Evolutionary conservation across 2,329 filamentous ascomycete species (phyloP), one percentile per base, ranked within the genome.

Genomic region (Trichophyton benhamiae): DNA sequence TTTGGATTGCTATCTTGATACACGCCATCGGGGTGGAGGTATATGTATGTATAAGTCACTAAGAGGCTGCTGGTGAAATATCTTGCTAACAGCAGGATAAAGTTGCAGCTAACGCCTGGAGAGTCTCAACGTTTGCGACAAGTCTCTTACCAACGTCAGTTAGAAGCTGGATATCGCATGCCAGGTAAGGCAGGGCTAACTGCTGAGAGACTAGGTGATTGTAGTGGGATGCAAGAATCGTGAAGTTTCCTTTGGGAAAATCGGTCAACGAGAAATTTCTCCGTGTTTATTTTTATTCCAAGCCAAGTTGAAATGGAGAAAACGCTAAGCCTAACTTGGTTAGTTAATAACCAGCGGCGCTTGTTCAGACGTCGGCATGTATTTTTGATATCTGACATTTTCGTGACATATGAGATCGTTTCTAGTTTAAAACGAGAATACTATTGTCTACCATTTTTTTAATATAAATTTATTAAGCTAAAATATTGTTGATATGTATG

Each of bases 111-210:
- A 22, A 86, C 83, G 0, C 80, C 82, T 0, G 74, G 69, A 13
- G 83, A 86, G 65, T 72, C 73, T 0, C 74, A 83, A 48, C 73
- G 83, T 5, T 69, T 86, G 57, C 75, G 82, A 9, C 73, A 76
- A n/a, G 75, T 85, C 1, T 82, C 79, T 4, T 83, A 82, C 65
- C 77, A 82, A 67, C 74, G 77, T 46, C 82, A 86, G 66, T 63
- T 83, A 4, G 80, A 81, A 63, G 77, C 79, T 3, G 82, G 82
- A 0, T 76, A 80, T 70, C 74, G 68, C 48, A 72, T 76, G n/a
- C 77, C 82, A 0, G 80, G 78, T 0, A 74, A 74, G 25, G 74
- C 76, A 1, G 80, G 79, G 0, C 66, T 79, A 49, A 79, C 77
- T 1, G 72, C 67, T 2, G 76, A 80, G 65, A 69, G 71, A 3